A percentile compares a stretch with the other conserved stretches of the same genome.
Conservation (phyloP, 1,139 yeast genomes). For the Wickerhamomyces sp. region DNA sequence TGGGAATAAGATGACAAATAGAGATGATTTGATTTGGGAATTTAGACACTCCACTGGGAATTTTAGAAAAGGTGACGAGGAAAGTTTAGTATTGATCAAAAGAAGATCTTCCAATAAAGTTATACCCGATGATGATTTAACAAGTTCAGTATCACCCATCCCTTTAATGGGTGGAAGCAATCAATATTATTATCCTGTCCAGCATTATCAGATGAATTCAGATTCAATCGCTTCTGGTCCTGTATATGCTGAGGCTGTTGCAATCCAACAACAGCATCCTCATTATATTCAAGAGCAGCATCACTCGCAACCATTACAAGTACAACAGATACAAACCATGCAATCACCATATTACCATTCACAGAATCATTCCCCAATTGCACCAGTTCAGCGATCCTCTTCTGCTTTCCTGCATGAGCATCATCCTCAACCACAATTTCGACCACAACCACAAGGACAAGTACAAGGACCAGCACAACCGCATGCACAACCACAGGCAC, state of each 20-base stretch:
- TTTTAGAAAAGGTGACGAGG: slow-evolving; percentile 73
- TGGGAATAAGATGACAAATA: slow-evolving; percentile 10
- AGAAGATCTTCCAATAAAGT: slow-evolving; percentile 40
- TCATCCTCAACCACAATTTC: neutral
- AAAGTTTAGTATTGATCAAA: slow-evolving; percentile 58
- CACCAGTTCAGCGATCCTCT: slow-evolving; percentile 5
- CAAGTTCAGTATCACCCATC: slow-evolving; percentile 6
- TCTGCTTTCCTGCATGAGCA: slow-evolving; percentile 6
- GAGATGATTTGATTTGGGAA: slow-evolving; percentile 57
- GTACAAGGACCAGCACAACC: slow-evolving; percentile 6
- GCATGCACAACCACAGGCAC: slow-evolving; percentile 1
- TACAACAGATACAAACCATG: neutral
- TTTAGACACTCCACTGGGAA: slow-evolving; percentile 79
- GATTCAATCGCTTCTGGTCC: neutral
- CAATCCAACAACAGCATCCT: neutral
- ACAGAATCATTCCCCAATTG: slow-evolving; percentile 1
- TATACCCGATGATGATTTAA: slow-evolving; percentile 23
- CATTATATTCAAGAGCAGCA: slow-evolving; percentile 1
- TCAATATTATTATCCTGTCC: slow-evolving; percentile 6
- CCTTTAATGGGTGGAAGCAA: neutral
- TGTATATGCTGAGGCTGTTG: neutral
- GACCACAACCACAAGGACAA: slow-evolving; percentile 2
- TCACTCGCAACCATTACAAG: neutral
- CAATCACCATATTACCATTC: slow-evolving; percentile 2
- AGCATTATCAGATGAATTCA: neutral